Conservation (phyloP, 495 filamentous ascomycete species). For the Cladorrhinum samala region DNA sequence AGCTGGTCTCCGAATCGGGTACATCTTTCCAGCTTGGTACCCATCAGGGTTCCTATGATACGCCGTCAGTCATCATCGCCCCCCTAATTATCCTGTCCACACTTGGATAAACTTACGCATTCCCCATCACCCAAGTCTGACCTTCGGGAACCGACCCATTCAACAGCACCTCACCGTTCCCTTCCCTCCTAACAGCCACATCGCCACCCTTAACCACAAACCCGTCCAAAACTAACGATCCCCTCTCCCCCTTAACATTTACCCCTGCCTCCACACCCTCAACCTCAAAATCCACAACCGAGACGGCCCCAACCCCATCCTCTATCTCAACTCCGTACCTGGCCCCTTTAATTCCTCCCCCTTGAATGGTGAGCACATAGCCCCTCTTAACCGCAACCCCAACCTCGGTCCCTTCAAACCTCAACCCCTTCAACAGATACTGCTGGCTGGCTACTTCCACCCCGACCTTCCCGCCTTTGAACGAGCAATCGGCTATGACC, state of each 20-base stretch:
- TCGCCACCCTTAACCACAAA: slow-evolving; percentile 20
- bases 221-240: slow-evolving; percentile 53
- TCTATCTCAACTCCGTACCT: slow-evolving; percentile 51
- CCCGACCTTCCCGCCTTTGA: slow-evolving; percentile 45
- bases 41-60: slow-evolving; percentile 11
- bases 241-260: slow-evolving; percentile 30
- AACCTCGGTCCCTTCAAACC: slow-evolving; percentile 34
- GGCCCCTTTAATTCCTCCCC: slow-evolving; percentile 43
- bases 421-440: slow-evolving; percentile 45
- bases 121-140: slow-evolving; percentile 26
- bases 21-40: slow-evolving; percentile 30
- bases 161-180: slow-evolving; percentile 12
- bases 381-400: slow-evolving; percentile 18
- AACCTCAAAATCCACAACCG: slow-evolving; percentile 43
- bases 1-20: slow-evolving; percentile 21
- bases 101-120: slow-evolving; percentile 12
- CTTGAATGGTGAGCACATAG: slow-evolving; percentile 27
- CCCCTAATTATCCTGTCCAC: neutral
- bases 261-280: slow-evolving; percentile 44
- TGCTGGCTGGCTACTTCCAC: slow-evolving; percentile 46
- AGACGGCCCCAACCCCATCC: slow-evolving; percentile 36
- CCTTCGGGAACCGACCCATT: slow-evolving; percentile 14
- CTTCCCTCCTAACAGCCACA: slow-evolving; percentile 17
- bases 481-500: slow-evolving; percentile 43
- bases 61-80: neutral